These are phyloP conservation scores for Fusarium oxysporum DNA, from an alignment of 2,329 filamentous ascomycete genomes.

Conservation along the genomic window DNA sequence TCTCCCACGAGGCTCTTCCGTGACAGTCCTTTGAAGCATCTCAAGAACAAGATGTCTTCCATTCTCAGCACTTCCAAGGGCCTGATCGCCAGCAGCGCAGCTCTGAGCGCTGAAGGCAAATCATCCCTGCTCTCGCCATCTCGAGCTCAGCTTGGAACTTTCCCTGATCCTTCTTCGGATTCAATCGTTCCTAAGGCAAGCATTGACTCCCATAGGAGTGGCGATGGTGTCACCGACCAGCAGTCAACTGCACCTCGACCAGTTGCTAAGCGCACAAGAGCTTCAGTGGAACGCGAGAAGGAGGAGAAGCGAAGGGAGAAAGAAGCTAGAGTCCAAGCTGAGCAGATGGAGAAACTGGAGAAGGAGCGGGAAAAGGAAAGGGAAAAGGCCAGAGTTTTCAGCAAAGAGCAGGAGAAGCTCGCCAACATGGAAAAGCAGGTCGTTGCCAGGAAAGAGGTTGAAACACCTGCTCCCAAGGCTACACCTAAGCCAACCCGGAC, in stretches of 20 bases:
- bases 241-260: constrained; percentile 57
- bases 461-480: constrained; percentile 55
- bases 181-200: constrained; percentile 52
- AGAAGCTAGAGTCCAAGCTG: constrained; percentile 70
- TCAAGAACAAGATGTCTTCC: constrained; percentile 92
- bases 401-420: constrained; percentile 67
- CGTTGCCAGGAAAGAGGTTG: constrained; percentile 65
- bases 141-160: constrained; percentile 57
- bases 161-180: constrained; percentile 61
- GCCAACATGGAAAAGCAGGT: constrained; percentile 65
- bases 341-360: constrained; percentile 72
- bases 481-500: constrained; percentile 58
- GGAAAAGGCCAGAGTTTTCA: constrained; percentile 72
- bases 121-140: constrained; percentile 68
- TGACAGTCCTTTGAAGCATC: constrained; percentile 88
- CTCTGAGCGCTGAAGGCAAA: constrained; percentile 71
- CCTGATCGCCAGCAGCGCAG: constrained; percentile 82
- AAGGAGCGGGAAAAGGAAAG: constrained; percentile 77
- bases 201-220: constrained; percentile 36
- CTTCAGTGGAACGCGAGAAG: constrained; percentile 70
- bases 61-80: constrained; percentile 89
- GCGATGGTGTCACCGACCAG: constrained; percentile 26
- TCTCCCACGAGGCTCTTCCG: constrained; percentile 67
- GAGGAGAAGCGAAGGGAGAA: constrained; percentile 75
- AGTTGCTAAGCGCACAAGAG: constrained; percentile 63